Conservation (phyloP, 192 early-diverging fungal species). For the Rhizophlyctis rosea region DNA sequence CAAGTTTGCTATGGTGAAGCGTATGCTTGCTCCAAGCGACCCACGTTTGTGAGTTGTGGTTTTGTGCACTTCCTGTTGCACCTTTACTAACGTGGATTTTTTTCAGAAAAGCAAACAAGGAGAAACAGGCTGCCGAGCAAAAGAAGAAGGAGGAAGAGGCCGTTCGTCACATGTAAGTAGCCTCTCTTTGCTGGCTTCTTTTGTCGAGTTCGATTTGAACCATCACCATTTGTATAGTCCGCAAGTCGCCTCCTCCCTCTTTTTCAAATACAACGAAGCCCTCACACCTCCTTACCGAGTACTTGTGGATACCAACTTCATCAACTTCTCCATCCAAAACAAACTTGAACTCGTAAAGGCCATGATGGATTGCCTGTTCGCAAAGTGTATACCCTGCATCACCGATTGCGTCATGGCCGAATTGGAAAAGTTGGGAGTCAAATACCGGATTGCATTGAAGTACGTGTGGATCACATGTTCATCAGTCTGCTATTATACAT, state of each 20-base stretch:
- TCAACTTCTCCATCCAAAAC: slow-evolving; percentile 99
- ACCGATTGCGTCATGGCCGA: slow-evolving; percentile 99
- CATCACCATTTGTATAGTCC: slow-evolving; percentile 43
- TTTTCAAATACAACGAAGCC: slow-evolving; percentile 95
- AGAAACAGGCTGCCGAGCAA: slow-evolving; percentile 67
- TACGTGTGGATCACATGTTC: slow-evolving; percentile 24
- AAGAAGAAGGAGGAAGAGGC: slow-evolving; percentile 66
- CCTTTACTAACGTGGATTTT: background rate
- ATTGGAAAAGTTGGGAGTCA: slow-evolving; percentile 95
- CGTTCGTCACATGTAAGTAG: slow-evolving; percentile 73
- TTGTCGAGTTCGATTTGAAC: background rate
- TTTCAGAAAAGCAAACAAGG: slow-evolving; percentile 47
- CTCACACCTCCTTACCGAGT: slow-evolving; percentile 96
- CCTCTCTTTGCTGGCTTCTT: background rate
- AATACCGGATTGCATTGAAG: slow-evolving; percentile 90
- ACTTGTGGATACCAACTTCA: slow-evolving; percentile 98
- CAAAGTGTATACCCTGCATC: slow-evolving; percentile 96
- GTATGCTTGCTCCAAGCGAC: slow-evolving; percentile 88
- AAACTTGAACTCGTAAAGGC: slow-evolving; percentile 93
- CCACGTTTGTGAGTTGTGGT: slow-evolving; percentile 80
- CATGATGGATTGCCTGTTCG: slow-evolving; percentile 99
- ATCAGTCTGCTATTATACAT: background rate
- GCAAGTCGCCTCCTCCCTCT: slow-evolving; percentile 89
- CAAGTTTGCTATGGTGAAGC: slow-evolving; percentile 94
- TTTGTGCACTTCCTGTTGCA: background rate